Percentiles rank a stretch among this genome's conserved stretches.
phyloP scores from a whole-genome alignment of 139 green algal species.

The Parachlorella kessleri region DNA sequence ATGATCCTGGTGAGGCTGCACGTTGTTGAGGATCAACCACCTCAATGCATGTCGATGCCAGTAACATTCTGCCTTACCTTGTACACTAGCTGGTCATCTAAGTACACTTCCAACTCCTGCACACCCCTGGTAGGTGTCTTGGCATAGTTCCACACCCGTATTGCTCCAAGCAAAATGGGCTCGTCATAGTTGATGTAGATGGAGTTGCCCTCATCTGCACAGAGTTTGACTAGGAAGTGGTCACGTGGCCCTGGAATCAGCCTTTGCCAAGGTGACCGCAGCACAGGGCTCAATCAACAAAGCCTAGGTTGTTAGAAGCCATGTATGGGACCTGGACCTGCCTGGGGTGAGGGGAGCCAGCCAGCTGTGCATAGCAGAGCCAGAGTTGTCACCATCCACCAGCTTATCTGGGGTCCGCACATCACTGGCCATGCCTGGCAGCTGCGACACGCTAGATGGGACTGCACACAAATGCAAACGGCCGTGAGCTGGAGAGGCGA shows the following conservation, averaged over 20 bases:
- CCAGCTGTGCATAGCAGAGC: slow-evolving; percentile 36
- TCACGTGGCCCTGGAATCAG: no score
- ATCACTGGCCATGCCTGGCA: slow-evolving; percentile 38
- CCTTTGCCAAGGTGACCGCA: no score
- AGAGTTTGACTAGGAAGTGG: no score
- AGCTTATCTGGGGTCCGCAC: slow-evolving; percentile 36
- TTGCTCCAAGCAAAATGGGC: slow-evolving; percentile 27
- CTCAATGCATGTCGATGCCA: no score
- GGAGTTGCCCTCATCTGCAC: not conserved
- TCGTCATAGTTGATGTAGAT: not conserved
- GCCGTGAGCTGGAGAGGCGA: no score
- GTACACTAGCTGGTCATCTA: slow-evolving; percentile 45
- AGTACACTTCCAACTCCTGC: slow-evolving; percentile 38
- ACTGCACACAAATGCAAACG: slow-evolving; percentile 10
- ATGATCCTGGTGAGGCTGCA: no score
- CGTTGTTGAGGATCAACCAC: no score
- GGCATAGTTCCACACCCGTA: slow-evolving; percentile 50
- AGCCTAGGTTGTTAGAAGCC: no score
- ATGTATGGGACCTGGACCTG: no score
- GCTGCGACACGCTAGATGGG: slow-evolving; percentile 18
- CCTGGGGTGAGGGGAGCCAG: slow-evolving; percentile 38
- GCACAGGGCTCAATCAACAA: no score
- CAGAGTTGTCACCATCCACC: slow-evolving; percentile 24
- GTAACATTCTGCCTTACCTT: slow-evolving; percentile 23
- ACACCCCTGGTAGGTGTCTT: slow-evolving; percentile 34